Conservation (phyloP, 225 moss, liverwort and hornwort genomes). For the Sphagnum tenellum region DNA sequence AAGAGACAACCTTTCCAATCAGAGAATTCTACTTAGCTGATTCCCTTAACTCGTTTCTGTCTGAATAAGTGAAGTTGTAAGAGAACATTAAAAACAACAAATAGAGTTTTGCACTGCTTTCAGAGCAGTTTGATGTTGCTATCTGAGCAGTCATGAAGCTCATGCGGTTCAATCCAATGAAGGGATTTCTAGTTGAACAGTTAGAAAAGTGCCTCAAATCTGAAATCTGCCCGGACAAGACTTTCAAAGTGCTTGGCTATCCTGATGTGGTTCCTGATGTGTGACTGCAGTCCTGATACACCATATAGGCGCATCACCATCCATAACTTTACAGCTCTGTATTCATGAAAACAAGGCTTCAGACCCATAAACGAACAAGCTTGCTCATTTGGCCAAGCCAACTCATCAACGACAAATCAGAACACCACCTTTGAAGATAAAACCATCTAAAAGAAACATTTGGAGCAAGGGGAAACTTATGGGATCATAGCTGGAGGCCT, state of each 20-base stretch:
- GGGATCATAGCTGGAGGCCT: background rate
- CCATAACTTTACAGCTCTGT: slow-evolving; percentile 76
- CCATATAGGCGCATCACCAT: slow-evolving; percentile 81
- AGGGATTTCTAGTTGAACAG: too few relatives aligned
- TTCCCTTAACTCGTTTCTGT: too few relatives aligned
- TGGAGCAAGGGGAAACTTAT: background rate
- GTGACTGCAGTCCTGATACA: slow-evolving; percentile 35
- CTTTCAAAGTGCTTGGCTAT: slow-evolving; percentile 55
- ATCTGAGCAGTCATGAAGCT: background rate
- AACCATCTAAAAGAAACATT: background rate
- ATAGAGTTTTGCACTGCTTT: background rate
- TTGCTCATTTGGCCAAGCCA: too few relatives aligned
- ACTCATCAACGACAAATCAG: too few relatives aligned
- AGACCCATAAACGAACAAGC: background rate
- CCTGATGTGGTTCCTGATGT: slow-evolving; percentile 54
- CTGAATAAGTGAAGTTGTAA: too few relatives aligned
- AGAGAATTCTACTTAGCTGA: too few relatives aligned
- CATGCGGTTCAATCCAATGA: too few relatives aligned
- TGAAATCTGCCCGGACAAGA: slow-evolving; percentile 32
- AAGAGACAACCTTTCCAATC: background rate
- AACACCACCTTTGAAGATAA: too few relatives aligned
- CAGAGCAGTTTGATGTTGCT: background rate
- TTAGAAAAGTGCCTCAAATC: slow-evolving; percentile 43
- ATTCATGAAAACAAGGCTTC: background rate
- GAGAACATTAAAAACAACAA: too few relatives aligned